A percentile compares a stretch with the other conserved stretches of the same genome.
These are phyloP conservation scores for Thelonectria blattea DNA, from an alignment of 2,329 filamentous ascomycete species.

Conservation along the genomic window DNA sequence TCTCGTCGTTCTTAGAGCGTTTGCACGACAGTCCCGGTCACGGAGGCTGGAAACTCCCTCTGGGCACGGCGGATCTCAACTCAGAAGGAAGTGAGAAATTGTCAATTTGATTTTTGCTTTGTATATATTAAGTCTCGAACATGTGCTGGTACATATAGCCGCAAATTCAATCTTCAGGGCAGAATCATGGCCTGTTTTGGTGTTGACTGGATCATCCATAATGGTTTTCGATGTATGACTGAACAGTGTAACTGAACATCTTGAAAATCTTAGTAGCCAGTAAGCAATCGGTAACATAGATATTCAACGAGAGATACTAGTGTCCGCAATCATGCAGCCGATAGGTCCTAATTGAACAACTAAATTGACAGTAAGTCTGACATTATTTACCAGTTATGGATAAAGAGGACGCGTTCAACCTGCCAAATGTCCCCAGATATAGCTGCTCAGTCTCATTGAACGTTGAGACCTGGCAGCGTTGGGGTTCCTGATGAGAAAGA, in stretches of 20 bases:
- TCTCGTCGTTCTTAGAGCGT: constrained; percentile 4
- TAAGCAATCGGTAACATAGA: no score
- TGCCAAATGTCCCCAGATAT: no score
- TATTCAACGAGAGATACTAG: no score
- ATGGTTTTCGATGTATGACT: not conserved
- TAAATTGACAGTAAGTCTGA: no score
- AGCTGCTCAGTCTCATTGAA: no score
- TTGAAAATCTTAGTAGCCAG: no score
- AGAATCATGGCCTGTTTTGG: not conserved
- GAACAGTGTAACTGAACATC: constrained; percentile 1
- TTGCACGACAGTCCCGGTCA: not conserved
- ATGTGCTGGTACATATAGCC: not conserved
- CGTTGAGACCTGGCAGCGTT: no score
- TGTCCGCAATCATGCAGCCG: no score
- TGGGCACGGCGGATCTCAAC: not conserved
- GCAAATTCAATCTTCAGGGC: not conserved
- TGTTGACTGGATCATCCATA: not conserved
- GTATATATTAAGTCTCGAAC: not conserved
- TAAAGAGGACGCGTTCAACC: no score
- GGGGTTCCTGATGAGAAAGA: no score
- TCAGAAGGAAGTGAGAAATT: constrained; percentile 1
- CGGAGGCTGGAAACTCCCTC: not conserved
- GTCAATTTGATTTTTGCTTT: not conserved
- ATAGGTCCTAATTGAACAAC: no score
- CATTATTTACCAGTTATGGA: no score